A percentile compares a stretch with the other conserved stretches of the same genome.
These are phyloP conservation scores for Paraleonurus japonicus DNA, from an alignment of 257 asterid species.

Conservation along the genomic window DNA sequence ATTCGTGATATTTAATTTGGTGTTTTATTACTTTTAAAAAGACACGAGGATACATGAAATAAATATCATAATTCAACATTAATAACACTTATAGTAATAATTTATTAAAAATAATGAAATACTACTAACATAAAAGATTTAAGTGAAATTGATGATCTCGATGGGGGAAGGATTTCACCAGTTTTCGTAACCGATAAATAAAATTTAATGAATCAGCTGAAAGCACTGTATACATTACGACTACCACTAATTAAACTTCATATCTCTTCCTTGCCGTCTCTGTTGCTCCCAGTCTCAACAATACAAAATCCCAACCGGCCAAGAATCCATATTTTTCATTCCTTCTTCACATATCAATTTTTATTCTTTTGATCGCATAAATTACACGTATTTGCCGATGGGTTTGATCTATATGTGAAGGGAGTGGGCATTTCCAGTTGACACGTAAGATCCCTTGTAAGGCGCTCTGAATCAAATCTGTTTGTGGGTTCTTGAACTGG, in stretches of 20 bases:
- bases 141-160: too few relatives aligned
- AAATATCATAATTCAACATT: too few relatives aligned
- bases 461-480: conserved; percentile 23
- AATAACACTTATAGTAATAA: too few relatives aligned
- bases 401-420: conserved; percentile 13
- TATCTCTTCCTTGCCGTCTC: conserved; percentile 35
- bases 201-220: background rate
- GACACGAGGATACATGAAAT: too few relatives aligned
- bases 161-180: conserved; percentile 18
- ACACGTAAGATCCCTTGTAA: conserved; percentile 34
- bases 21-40: too few relatives aligned
- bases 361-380: background rate
- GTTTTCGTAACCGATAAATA: conserved; percentile 28
- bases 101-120: too few relatives aligned
- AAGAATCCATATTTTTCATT: background rate
- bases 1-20: too few relatives aligned
- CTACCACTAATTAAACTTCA: conserved; percentile 30
- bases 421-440: conserved; percentile 4
- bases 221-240: conserved; percentile 16
- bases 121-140: too few relatives aligned
- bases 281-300: conserved; percentile 10
- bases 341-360: conserved; percentile 14
- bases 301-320: conserved; percentile 23
- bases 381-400: background rate
- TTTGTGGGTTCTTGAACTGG: conserved; percentile 26